Percentiles rank a stretch among this genome's conserved stretches.
These are phyloP conservation scores for Fragaria ananassa DNA, from an alignment of 306 rosid genomes.

Conservation along the genomic window DNA sequence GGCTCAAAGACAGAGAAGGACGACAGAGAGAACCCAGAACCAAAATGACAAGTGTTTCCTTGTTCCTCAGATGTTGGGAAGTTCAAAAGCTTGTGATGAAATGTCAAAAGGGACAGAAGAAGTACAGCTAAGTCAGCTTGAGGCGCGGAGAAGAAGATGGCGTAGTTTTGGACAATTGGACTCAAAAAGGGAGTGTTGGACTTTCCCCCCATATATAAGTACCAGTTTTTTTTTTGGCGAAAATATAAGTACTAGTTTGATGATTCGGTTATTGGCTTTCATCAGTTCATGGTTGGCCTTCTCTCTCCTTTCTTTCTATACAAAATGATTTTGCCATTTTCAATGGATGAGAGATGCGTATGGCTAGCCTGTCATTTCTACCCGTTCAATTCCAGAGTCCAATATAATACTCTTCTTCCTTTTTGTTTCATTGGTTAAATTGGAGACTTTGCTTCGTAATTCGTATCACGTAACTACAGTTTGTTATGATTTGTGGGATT, in stretches of 20 bases:
- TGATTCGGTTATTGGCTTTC: background rate
- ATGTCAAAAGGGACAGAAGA: background rate
- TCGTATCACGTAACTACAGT: background rate
- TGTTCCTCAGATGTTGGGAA: background rate
- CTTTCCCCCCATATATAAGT: background rate
- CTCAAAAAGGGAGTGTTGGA: background rate
- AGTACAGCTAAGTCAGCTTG: background rate
- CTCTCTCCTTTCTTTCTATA: background rate
- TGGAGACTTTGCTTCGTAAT: background rate
- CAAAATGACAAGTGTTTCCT: background rate
- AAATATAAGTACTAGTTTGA: background rate
- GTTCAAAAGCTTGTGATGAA: background rate
- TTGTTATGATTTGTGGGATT: background rate
- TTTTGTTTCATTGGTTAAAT: background rate
- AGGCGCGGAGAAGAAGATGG: conserved; percentile 6
- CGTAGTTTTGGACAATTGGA: background rate
- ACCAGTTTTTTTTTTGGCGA: too few species aligned
- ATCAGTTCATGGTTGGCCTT: background rate
- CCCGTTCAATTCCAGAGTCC: background rate
- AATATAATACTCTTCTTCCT: background rate
- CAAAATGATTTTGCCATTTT: background rate
- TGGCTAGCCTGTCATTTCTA: background rate
- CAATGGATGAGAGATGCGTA: background rate
- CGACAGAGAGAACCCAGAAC: background rate
- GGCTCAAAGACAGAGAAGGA: background rate